phyloP scores from a whole-genome alignment of 768 basidiomycete genomes.

The Hemileccinum rubropunctum region DNA sequence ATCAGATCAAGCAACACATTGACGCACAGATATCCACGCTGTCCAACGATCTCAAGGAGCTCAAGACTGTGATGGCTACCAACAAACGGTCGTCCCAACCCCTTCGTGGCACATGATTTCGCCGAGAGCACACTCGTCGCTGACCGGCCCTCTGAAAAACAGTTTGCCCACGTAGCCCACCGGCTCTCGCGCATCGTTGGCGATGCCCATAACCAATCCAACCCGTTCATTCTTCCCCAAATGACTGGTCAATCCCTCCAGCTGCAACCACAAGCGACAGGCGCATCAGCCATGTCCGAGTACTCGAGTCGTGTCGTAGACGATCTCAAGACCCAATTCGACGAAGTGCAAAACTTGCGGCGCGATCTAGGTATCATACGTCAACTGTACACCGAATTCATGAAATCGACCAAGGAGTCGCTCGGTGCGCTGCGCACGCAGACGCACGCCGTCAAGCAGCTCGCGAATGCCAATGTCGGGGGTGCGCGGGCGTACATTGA shows the following conservation, averaged over 20 bases:
- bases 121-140: conserved; percentile 65
- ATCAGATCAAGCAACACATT: conserved; percentile 98
- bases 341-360: conserved; percentile 91
- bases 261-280: conserved; percentile 65
- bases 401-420: conserved; percentile 86
- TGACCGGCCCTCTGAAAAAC: conserved; percentile 69
- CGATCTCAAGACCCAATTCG: conserved; percentile 89
- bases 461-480: conserved; percentile 78
- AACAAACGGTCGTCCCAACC: conserved; percentile 51
- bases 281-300: conserved; percentile 70
- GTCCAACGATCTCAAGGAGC: conserved; percentile 87
- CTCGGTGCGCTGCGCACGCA: conserved; percentile 76
- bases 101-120: conserved; percentile 53
- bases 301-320: conserved; percentile 70
- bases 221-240: conserved; percentile 50
- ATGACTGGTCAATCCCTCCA: conserved; percentile 64
- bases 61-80: conserved; percentile 61
- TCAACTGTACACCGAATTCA: conserved; percentile 92
- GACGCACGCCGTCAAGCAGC: conserved; percentile 83
- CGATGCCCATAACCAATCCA: conserved; percentile 32
- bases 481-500: conserved; percentile 88
- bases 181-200: conserved; percentile 71
- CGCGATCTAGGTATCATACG: conserved; percentile 92
- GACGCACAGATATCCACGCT: conserved; percentile 84
- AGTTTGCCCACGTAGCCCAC: conserved; percentile 70